These are phyloP conservation scores for Triangularia setosa DNA, from an alignment of 2,329 filamentous ascomycete species.

Conservation along the genomic window DNA sequence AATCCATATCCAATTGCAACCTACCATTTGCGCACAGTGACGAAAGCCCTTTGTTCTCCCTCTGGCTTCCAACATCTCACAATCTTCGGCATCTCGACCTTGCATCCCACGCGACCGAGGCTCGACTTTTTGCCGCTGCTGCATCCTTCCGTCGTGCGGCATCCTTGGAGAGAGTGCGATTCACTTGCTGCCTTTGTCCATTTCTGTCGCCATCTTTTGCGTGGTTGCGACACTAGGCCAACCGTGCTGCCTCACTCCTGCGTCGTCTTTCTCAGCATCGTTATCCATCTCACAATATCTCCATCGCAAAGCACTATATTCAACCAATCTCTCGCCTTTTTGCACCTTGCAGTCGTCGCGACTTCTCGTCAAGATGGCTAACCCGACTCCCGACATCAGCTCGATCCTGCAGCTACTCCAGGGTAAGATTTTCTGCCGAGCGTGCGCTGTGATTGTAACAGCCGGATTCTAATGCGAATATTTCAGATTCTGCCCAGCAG, in stretches of 20 bases:
- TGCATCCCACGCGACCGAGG: not conserved
- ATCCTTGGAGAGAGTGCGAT: not conserved
- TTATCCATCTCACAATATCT: not conserved
- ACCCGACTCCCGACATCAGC: conserved; percentile 23
- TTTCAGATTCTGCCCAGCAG: conserved; percentile 21
- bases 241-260: not conserved
- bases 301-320: not conserved
- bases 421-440: conserved; percentile 10
- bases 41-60: not conserved
- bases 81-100: not conserved
- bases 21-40: not conserved
- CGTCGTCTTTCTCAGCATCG: not conserved
- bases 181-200: not conserved
- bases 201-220: not conserved
- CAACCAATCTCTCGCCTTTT: not conserved
- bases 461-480: not conserved
- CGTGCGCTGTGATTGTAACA: conserved; percentile 1
- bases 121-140: not conserved
- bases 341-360: not conserved
- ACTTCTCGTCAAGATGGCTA: conserved; percentile 22
- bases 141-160: not conserved
- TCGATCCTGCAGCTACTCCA: conserved; percentile 25
- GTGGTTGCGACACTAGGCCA: not conserved
- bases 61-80: not conserved
- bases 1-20: not conserved